Conservation (phyloP, 768 basidiomycete species). For the Tephrocybe sp. region DNA sequence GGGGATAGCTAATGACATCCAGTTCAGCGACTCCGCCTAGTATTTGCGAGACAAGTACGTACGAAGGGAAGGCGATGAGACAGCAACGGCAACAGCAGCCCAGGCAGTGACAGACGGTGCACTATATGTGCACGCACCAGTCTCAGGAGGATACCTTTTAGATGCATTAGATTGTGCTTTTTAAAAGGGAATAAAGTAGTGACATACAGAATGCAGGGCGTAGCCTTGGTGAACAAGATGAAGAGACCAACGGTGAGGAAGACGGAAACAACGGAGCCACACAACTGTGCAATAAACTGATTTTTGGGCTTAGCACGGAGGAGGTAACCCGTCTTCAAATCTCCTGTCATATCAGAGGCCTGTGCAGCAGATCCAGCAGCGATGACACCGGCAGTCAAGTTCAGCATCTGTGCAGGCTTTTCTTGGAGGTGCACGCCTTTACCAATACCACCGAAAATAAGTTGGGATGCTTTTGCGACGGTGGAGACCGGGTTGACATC, state of each 20-base stretch:
- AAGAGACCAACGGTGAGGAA: constrained; percentile 60
- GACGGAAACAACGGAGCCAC: constrained; percentile 55
- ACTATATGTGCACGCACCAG: constrained; percentile 45
- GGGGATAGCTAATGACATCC: constrained; percentile 57
- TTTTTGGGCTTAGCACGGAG: constrained; percentile 60
- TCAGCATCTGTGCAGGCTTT: constrained; percentile 41
- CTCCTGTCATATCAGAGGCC: constrained; percentile 63
- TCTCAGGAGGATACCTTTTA: constrained; percentile 25
- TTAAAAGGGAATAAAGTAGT: not conserved
- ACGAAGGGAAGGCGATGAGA: constrained; percentile 47
- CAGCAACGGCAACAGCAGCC: constrained; percentile 54
- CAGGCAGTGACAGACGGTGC: constrained; percentile 57
- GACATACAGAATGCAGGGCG: constrained; percentile 56
- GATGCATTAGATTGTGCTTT: not conserved
- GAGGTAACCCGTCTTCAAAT: constrained; percentile 69
- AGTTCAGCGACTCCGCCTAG: no score
- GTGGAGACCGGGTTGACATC: constrained; percentile 63
- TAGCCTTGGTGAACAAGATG: constrained; percentile 59
- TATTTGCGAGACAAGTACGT: constrained; percentile 10
- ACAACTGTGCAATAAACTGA: constrained; percentile 60
- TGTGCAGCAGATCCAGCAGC: constrained; percentile 56
- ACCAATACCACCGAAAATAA: constrained; percentile 60
- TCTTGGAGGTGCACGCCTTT: constrained; percentile 40
- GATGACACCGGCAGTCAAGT: constrained; percentile 51
- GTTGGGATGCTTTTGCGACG: constrained; percentile 61